Evolutionary conservation across 257 asterid genomes (phyloP), one percentile per base, ranked within the genome.

Genomic region (Cynanchum wilfordii): DNA sequence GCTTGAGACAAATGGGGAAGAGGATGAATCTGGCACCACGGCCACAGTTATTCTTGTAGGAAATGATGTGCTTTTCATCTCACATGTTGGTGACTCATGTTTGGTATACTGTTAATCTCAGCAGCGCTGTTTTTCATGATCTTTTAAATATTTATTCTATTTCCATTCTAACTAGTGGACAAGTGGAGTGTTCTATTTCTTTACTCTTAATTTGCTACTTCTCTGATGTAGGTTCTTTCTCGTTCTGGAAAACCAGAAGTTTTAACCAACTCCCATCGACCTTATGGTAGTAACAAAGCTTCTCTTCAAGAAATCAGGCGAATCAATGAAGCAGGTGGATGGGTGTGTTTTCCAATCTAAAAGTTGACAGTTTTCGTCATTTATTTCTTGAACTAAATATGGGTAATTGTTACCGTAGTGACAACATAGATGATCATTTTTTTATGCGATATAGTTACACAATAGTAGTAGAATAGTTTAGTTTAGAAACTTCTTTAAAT

Each of bases 61-160:
- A 4, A 87, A 85, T 20, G 89, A 89, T 70, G 62, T 81, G 62
- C 70, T 94, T 77, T 80, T 84, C 74, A 79, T 92, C 51, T 76
- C 98, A 20, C 99, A 95, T 78, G 86, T 95, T 82, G 98, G 99
- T 58, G 99, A 92, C 81, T 95, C 98, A 19, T 80, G 92, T 60
- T 84, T 89, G 97, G 99, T 94, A 87, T 55, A 60, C 54, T 42
- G 70, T 20, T 25, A 45, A 22, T 71, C 49, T 65, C 5, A 22
- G 29, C 69, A 15, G 50, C 45, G 47, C 24, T 64, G 13, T 6
- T 16, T 44, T 29, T 29, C 22, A 9, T 22, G 17, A 56, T 36
- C 63, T 16, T 58, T 62, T 73, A 4, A 17, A 7, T 44, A 67
- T 57, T 55, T 10, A 27, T 70, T 58, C 9, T 30, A 27, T 7